Base-by-base conservation (phyloP, 2,329 filamentous ascomycete species). In the Xylariaceae sp. region DNA sequence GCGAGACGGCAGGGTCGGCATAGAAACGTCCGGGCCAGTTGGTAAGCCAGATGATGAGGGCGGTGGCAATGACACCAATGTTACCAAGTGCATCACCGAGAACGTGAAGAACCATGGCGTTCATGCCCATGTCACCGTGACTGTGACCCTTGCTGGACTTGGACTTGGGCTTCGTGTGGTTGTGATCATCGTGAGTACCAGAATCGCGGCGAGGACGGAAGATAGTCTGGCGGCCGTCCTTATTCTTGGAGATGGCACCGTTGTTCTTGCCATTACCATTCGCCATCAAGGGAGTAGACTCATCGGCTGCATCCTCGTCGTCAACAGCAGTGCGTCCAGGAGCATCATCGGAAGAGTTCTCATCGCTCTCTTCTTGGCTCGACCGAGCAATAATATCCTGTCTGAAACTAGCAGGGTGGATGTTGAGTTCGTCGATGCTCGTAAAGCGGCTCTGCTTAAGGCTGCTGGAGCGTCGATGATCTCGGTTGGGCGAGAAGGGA, bases 91-190 rank as follows among this genome's bases (percentile, higher is more conserved):
- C 90, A 74, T 95, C 90, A 48, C 91, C 90, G 64, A 95, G 82
- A 49, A 89, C 87, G 68, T 89, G 87, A 34, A 89, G 79, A 60
- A 92, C 77, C 78, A 92, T 88, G 55, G 88, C 89, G 55, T 90
- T 89, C 93, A 99, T 97, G 74, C 96, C 96, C 79, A 99, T 88
- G 71, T 99, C 92, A 60, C 79, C 87, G 66, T 88, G 85, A 34
- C 86, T 83, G 62, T 84, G 82, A 23, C 68, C 66, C 57, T 70
- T 69, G 63, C 68, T 70, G 0, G 68, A 65, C 61, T 84, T 81
- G 61, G 68, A 65, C 39, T 77, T 86, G 1, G 90, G 88, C 66
- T 92, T 84, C 59, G 81, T 87, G 73, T 97, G 94, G 70, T 92
- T 90, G 75, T 97, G 93, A 56, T 82, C 79, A 48, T 81, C 78